Evolutionary conservation across 2,329 filamentous ascomycete species (phyloP), one percentile per base, ranked within the genome.

Genomic region (Ophiostoma sp.): DNA sequence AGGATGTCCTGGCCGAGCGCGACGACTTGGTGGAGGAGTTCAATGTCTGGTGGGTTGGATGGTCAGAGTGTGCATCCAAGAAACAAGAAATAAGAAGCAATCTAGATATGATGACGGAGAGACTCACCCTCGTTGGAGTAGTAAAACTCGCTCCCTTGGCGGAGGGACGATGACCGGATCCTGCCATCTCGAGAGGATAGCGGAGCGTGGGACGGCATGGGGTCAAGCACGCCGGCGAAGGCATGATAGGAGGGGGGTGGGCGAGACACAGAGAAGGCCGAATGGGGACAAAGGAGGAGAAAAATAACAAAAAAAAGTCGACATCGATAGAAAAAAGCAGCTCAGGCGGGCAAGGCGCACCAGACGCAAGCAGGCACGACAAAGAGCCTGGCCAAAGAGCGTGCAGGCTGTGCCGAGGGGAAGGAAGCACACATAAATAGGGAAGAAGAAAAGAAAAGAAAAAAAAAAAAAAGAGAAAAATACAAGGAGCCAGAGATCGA

Each of bases 21-120:
- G 78, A 97, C 90, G 78, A 97, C 93, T 74, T 92, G 87, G 81
- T 94, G 92, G 73, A 97, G 86, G 75, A 94, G 87, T 75, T 88
- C 87, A 80, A 97, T 92, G 84, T 97, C 95, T 94, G 63, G 0
- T 17, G 36, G 75, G 75, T 70, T 77, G 75, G 42, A 75, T 6
- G 59, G n/a, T n/a, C 59, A 17, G 45, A 7, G 6, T 11, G 25
- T 5, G 33, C 28, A 25, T 33, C 25, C 63, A 66, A 25, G n/a
- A n/a, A n/a, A n/a, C n/a, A n/a, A n/a, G n/a, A n/a, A 11, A 39
- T 28, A 22, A 52, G 39, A 42, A 28, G 33, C 55, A 52, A 2
- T 15, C 36, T 9, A 22, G 36, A 39, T 39, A 22, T 7, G 5
- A 6, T 15, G 12, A 22, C 36, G 19, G 25, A 64, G 15, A 15